Evolutionary conservation across 1,284 basidiomycete genomes (phyloP).

Genomic region (Ustilago crameri): DNA sequence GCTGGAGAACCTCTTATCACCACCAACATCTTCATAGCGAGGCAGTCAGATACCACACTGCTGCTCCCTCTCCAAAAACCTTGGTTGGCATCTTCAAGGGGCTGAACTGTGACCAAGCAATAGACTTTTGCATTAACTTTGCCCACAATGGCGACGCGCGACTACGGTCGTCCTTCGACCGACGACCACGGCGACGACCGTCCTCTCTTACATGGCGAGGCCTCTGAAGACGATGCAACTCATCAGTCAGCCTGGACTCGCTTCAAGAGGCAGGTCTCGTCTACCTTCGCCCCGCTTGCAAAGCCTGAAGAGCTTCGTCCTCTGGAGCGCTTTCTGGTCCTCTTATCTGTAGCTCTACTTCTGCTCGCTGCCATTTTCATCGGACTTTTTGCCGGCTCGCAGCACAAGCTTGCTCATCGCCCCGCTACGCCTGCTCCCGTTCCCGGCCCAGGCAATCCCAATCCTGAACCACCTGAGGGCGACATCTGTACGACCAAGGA

Average conservation of each 20-base stretch:
- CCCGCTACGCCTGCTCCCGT: constrained; percentile 42
- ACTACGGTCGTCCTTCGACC: constrained; percentile 52
- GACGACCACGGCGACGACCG: constrained; percentile 44
- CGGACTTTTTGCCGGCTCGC: constrained; percentile 77
- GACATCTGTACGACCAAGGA: constrained; percentile 78
- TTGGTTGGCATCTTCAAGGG: not conserved
- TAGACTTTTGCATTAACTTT: not conserved
- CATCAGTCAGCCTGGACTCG: constrained; percentile 30
- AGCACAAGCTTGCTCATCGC: constrained; percentile 69
- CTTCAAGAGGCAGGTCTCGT: constrained; percentile 43
- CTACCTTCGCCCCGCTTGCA: constrained; percentile 51
- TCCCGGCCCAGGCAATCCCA: constrained; percentile 55
- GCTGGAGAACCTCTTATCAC: too few species aligned
- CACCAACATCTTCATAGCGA: too few species aligned
- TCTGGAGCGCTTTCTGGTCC: constrained; percentile 84
- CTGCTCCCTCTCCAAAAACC: not conserved
- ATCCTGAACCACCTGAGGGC: constrained; percentile 50
- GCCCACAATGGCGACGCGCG: constrained; percentile 28
- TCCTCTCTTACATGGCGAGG: constrained; percentile 24
- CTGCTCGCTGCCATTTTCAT: constrained; percentile 86
- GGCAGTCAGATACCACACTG: too few species aligned
- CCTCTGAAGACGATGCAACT: not conserved
- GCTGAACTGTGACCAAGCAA: too few species aligned
- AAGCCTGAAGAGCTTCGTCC: constrained; percentile 79
- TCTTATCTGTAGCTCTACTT: constrained; percentile 80